Evolutionary conservation across 148 eudicot genomes (phyloP), one percentile per base, ranked within the genome.

Genomic region (Camellia lanceoleosa): DNA sequence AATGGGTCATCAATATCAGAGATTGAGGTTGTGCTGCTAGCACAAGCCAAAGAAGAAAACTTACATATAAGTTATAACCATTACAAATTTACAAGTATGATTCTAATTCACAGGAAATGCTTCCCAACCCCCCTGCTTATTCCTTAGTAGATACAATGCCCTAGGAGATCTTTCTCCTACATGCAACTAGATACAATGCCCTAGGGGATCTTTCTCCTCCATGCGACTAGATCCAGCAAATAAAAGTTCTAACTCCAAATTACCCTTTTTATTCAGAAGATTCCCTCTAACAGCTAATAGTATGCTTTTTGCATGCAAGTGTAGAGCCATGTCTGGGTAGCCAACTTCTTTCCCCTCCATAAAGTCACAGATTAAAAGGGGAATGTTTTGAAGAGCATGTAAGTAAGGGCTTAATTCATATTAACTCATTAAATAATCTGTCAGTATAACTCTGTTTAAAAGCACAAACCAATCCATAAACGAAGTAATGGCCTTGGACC

Each of bases 401-500:
- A 13, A 42, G 11, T 30, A 19, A 38, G 1, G 69, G 49, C 61
- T 64, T 64, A 51, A 77, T 67, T 65, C 30, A 46, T 13, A 12
- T 63, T 30, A 65, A 64, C 68, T 30, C 15, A 43, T 61, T 43
- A n/a, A 5, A 62, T 11, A 43, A 62, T 47, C 41, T 46, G 19
- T 62, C 41, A 23, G 44, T 5, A 19, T 56, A 13, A 11, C 6
- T 61, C 78, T 56, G 9, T 55, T 41, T 60, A 19, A 23, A 43
- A 62, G 46, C 19, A 60, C 55, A 9, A 19, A 46, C 23, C 20
- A 65, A 67, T 52, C 44, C 13, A 38, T 16, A 6, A 49, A n/a
- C 74, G 30, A 55, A n/a, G 14, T 54, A 55, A 69, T 42, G 12
- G 47, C 67, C 7, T 55, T 59, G 67, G 74, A 78, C 68, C 81